phyloP scores from a whole-genome alignment of 2,329 filamentous ascomycete species.

The Mariannaea elegans region DNA sequence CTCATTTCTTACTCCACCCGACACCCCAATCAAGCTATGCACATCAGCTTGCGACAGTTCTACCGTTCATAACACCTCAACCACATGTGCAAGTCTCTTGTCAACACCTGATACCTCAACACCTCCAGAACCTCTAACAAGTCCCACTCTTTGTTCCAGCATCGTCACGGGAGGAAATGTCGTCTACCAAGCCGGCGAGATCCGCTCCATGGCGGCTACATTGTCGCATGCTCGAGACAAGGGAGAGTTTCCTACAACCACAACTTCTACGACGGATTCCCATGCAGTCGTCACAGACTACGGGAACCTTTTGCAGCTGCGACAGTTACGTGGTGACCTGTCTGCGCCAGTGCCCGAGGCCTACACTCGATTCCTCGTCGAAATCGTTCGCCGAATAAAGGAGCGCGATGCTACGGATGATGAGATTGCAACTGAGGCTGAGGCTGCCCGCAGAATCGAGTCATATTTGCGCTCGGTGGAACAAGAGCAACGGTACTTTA shows the following conservation, averaged over 20 bases:
- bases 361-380: slow-evolving; percentile 41
- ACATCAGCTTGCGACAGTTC: too few relatives aligned
- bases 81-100: not conserved
- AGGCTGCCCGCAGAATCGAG: slow-evolving; percentile 35
- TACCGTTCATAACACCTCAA: not conserved
- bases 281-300: slow-evolving; percentile 45
- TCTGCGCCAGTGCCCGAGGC: slow-evolving; percentile 25
- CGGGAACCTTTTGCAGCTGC: slow-evolving; percentile 41
- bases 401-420: slow-evolving; percentile 44
- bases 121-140: not conserved
- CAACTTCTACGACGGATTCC: slow-evolving; percentile 36
- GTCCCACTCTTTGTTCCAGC: not conserved
- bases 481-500: slow-evolving; percentile 35
- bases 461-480: slow-evolving; percentile 39
- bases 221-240: slow-evolving; percentile 45
- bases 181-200: slow-evolving; percentile 24
- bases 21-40: too few relatives aligned
- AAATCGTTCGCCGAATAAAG: slow-evolving; percentile 46
- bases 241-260: slow-evolving; percentile 45
- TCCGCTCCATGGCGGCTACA: slow-evolving; percentile 43
- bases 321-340: slow-evolving; percentile 32
- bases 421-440: slow-evolving; percentile 28
- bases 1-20: too few relatives aligned
- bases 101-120: not conserved
- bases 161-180: not conserved